A percentile compares a stretch with the other conserved stretches of the same genome.
Evolutionary conservation across 768 basidiomycete species (phyloP).

Genomic region (Tulasnella sp.): DNA sequence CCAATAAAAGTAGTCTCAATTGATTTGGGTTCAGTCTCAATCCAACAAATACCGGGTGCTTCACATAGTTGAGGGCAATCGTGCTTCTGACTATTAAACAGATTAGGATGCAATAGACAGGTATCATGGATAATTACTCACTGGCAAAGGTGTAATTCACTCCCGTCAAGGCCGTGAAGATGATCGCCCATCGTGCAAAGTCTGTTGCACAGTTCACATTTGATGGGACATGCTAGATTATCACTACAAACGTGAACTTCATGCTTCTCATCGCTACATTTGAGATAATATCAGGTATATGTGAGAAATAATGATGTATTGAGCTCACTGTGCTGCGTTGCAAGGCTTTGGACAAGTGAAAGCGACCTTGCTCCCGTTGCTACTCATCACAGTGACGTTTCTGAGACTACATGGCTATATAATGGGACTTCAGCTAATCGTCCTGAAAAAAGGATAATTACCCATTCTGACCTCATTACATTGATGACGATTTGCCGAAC

Average conservation of each 20-base stretch:
- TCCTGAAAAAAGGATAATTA: neutral
- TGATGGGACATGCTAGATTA: neutral
- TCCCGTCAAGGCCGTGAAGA: neutral
- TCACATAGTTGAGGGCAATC: conserved; percentile 4
- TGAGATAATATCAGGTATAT: neutral
- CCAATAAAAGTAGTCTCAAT: conserved; percentile 11
- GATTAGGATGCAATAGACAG: neutral
- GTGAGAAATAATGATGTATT: neutral
- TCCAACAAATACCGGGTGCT: conserved; percentile 12
- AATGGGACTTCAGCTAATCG: neutral
- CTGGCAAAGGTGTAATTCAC: conserved; percentile 3
- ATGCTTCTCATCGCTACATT: conserved; percentile 4
- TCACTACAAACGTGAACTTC: conserved; percentile 5
- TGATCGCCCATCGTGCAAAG: neutral
- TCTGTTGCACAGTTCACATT: neutral
- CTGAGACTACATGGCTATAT: neutral
- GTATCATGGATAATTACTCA: too few species aligned
- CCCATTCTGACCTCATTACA: conserved; percentile 1
- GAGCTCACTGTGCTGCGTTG: neutral
- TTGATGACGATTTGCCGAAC: conserved; percentile 1
- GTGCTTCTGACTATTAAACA: conserved; percentile 12
- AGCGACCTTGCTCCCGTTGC: neutral
- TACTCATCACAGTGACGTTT: neutral
- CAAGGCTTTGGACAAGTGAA: neutral
- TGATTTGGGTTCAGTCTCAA: conserved; percentile 1